phyloP scores from a whole-genome alignment of 108 stramenopile genomes.

The Fragilaria crotonensis region DNA sequence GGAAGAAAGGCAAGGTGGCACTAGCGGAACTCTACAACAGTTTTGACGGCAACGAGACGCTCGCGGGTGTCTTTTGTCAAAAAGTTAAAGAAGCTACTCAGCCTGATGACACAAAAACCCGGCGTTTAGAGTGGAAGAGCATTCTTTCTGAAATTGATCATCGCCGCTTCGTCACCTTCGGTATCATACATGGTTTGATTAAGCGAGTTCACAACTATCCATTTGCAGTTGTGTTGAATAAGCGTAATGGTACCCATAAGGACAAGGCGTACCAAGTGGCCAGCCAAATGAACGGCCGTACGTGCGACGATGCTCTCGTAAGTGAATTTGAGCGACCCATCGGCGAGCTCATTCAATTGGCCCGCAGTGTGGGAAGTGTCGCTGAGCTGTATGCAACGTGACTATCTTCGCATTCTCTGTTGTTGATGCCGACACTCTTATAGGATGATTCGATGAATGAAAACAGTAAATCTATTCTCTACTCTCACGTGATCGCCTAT shows the following conservation, averaged over 20 bases:
- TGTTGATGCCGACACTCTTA: too few species aligned
- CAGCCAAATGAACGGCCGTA: conserved; percentile 61
- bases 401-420: too few species aligned
- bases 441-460: too few species aligned
- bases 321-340: conserved; percentile 62
- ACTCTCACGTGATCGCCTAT: too few species aligned
- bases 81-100: too few species aligned
- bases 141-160: conserved; percentile 87
- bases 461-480: too few species aligned
- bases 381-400: too few species aligned
- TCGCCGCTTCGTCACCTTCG: conserved; percentile 79
- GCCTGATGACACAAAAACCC: too few species aligned
- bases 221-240: conserved; percentile 20
- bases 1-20: conserved; percentile 38
- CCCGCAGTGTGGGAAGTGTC: conserved; percentile 27
- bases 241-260: neutral
- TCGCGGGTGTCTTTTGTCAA: neutral
- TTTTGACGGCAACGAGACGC: neutral
- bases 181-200: conserved; percentile 72
- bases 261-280: conserved; percentile 24
- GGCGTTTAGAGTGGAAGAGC: conserved; percentile 46
- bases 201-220: conserved; percentile 78
- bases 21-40: conserved; percentile 56
- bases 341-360: conserved; percentile 42
- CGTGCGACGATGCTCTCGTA: conserved; percentile 74